phyloP scores from a whole-genome alignment of 768 basidiomycete genomes.

The Rhodotorula graminis region DNA sequence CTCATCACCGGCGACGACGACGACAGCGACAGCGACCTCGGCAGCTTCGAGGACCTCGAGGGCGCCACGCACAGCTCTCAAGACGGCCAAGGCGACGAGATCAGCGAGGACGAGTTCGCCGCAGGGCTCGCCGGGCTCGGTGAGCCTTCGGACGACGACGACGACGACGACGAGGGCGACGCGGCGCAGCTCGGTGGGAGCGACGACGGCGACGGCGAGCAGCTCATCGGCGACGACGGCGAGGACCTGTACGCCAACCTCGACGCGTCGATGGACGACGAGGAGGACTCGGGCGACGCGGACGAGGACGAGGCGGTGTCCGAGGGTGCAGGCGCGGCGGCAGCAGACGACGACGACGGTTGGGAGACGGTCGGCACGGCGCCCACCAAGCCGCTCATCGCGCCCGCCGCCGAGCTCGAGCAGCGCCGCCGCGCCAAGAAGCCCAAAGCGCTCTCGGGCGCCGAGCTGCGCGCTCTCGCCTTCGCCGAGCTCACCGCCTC shows the following conservation, averaged over 20 bases:
- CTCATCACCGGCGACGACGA: background rate
- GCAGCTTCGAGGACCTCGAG: background rate
- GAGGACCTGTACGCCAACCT: constrained; percentile 29
- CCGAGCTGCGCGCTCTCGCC: constrained; percentile 37
- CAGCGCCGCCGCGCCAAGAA: constrained; percentile 25
- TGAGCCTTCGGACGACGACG: constrained; percentile 19
- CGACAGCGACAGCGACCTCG: background rate
- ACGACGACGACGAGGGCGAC: constrained; percentile 27
- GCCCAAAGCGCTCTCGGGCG: constrained; percentile 27
- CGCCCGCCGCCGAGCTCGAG: constrained; percentile 16
- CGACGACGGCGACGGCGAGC: constrained; percentile 30
- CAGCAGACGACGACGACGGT: constrained; percentile 6
- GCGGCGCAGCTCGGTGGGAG: constrained; percentile 8
- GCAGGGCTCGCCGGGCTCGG: constrained; percentile 21
- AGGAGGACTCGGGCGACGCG: constrained; percentile 19
- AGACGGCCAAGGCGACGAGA: constrained; percentile 18
- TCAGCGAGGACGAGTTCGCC: constrained; percentile 22
- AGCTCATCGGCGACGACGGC: constrained; percentile 37
- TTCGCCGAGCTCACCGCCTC: constrained; percentile 39
- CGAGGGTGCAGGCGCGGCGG: background rate
- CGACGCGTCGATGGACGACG: constrained; percentile 18
- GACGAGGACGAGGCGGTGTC: constrained; percentile 21
- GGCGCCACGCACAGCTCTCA: background rate
- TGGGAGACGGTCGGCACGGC: constrained; percentile 12
- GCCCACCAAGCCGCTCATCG: background rate